phyloP scores from a whole-genome alignment of 192 early-diverging fungal species.

The Chytriomyces hyalinus region DNA sequence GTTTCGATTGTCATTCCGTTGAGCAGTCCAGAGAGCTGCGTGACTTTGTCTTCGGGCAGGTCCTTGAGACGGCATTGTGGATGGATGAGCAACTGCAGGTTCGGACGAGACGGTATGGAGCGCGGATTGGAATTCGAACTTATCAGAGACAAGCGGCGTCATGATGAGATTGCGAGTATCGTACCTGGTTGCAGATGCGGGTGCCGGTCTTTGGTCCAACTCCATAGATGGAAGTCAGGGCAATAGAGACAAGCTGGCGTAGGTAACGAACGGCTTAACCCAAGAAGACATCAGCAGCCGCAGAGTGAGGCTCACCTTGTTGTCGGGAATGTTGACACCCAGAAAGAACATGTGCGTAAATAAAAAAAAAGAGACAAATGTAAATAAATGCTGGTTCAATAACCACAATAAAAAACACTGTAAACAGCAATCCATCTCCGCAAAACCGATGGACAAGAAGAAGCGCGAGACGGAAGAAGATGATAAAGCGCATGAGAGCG shows the following conservation, averaged over 20 bases:
- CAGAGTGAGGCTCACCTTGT: constrained; percentile 51
- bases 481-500: not conserved
- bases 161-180: too few species aligned
- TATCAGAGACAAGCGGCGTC: too few species aligned
- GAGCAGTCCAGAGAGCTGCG: constrained; percentile 81
- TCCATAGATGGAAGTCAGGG: constrained; percentile 87
- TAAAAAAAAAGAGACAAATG: too few species aligned
- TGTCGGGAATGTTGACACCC: constrained; percentile 93
- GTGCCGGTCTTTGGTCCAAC: constrained; percentile 79
- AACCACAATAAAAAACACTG: too few species aligned
- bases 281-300: not conserved
- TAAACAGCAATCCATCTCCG: too few species aligned
- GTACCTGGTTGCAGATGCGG: constrained; percentile 67
- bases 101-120: too few species aligned
- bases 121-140: too few species aligned
- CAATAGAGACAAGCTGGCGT: constrained; percentile 67
- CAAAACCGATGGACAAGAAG: not conserved
- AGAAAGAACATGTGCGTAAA: constrained; percentile 72
- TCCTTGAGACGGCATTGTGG: constrained; percentile 84
- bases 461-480: not conserved
- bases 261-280: not conserved
- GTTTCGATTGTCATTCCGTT: constrained; percentile 79
- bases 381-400: too few species aligned
- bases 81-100: constrained; percentile 75
- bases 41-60: constrained; percentile 85